Evolutionary conservation across 2,329 filamentous ascomycete species (phyloP).

Genomic region (Botrytis cinerea): DNA sequence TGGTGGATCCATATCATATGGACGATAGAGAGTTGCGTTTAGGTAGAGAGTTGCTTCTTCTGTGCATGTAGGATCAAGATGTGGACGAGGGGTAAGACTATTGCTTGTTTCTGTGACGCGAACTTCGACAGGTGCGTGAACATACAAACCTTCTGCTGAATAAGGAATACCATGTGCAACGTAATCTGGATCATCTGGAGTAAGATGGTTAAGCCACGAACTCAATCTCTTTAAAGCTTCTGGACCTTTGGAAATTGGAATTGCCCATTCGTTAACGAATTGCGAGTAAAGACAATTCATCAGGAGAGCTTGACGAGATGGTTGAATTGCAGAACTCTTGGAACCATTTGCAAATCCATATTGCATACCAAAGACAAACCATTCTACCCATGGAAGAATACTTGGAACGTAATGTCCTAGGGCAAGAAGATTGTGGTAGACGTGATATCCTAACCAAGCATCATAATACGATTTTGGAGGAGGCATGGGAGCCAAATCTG

Average conservation of each 20-base stretch:
- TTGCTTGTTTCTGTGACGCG: conserved; percentile 71
- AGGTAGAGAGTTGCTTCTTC: conserved; percentile 80
- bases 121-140: conserved; percentile 92
- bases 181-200: conserved; percentile 64
- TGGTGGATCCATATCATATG: conserved; percentile 76
- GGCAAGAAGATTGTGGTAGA: conserved; percentile 90
- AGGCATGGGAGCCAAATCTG: conserved; percentile 60
- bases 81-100: conserved; percentile 52
- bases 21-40: conserved; percentile 86
- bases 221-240: conserved; percentile 82
- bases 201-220: conserved; percentile 74
- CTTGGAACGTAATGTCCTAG: conserved; percentile 75
- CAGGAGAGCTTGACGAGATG: conserved; percentile 75
- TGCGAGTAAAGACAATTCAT: conserved; percentile 99
- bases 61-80: conserved; percentile 69
- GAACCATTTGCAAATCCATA: conserved; percentile 81
- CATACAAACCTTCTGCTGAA: conserved; percentile 74
- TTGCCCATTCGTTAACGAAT: conserved; percentile 97
- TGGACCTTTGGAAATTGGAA: conserved; percentile 82
- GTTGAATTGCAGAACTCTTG: conserved; percentile 73
- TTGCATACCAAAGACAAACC: conserved; percentile 97
- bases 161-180: conserved; percentile 73
- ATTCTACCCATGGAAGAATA: conserved; percentile 85
- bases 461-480: conserved; percentile 74
- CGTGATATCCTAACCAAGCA: conserved; percentile 76